Percentiles rank a stretch among this genome's conserved stretches.
phyloP scores from a whole-genome alignment of 1,139 yeast species.

The Sugiyamaella castrensis region DNA sequence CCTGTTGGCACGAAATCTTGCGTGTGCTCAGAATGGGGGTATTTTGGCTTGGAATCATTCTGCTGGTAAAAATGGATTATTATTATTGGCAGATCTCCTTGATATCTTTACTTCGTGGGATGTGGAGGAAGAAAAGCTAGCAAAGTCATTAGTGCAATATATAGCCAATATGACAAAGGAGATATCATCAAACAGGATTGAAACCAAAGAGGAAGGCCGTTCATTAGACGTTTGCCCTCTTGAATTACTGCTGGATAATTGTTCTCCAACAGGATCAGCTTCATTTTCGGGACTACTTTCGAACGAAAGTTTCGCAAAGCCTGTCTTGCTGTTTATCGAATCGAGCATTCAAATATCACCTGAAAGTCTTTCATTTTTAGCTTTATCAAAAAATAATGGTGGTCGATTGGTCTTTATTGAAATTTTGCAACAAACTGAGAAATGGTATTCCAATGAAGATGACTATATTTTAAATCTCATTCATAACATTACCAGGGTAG shows the following conservation, averaged over 20 bases:
- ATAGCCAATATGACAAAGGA: constrained; percentile 23
- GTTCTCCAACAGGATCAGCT: not conserved
- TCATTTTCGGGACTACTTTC: constrained; percentile 2
- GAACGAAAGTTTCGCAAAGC: constrained; percentile 6
- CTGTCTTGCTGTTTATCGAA: constrained; percentile 16
- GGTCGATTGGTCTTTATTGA: constrained; percentile 20
- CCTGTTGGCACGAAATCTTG: constrained; percentile 27
- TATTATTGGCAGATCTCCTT: constrained; percentile 4
- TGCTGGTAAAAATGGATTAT: constrained; percentile 5
- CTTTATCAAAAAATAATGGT: not conserved
- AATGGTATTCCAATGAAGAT: constrained; percentile 22
- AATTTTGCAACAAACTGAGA: constrained; percentile 21
- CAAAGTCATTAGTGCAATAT: constrained; percentile 21
- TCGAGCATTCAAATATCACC: constrained; percentile 2
- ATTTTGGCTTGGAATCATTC: constrained; percentile 20
- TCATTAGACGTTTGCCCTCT: not conserved
- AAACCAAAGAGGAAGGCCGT: not conserved
- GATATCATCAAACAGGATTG: constrained; percentile 2
- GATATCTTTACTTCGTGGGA: not conserved
- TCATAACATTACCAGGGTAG: constrained; percentile 14
- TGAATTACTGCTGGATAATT: not conserved
- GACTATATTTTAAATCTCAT: constrained; percentile 12
- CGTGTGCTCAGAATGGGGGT: constrained; percentile 22
- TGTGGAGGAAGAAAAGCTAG: constrained; percentile 18
- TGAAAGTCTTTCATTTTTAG: not conserved